Percentiles rank a stretch among this genome's conserved stretches.
These are phyloP conservation scores for Xylaria cubensis DNA, from an alignment of 495 filamentous ascomycete species.

Conservation along the genomic window DNA sequence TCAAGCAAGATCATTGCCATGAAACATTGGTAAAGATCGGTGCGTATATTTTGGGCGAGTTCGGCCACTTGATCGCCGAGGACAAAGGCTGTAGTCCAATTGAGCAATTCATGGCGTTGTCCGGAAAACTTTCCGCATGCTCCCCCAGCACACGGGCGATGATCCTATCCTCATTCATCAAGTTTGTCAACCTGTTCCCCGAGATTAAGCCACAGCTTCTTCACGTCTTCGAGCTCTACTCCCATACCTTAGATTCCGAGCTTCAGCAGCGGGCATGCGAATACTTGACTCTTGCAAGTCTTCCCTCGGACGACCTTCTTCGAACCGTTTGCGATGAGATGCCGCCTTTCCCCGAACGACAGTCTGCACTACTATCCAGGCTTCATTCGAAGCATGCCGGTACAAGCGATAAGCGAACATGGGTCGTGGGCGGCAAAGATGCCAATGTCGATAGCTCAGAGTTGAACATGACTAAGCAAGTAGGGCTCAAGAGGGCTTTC, in stretches of 20 bases:
- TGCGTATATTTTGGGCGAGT: constrained; percentile 93
- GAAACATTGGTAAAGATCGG: constrained; percentile 98
- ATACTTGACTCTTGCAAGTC: constrained; percentile 84
- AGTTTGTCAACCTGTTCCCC: constrained; percentile 97
- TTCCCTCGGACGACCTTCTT: constrained; percentile 89
- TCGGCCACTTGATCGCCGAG: constrained; percentile 98
- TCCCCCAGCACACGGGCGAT: constrained; percentile 91
- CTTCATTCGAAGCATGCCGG: constrained; percentile 92
- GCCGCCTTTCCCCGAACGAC: constrained; percentile 96
- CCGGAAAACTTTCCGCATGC: constrained; percentile 86
- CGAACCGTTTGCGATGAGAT: constrained; percentile 98
- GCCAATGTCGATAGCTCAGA: constrained; percentile 84
- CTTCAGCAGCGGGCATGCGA: constrained; percentile 97
- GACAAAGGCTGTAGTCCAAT: constrained; percentile 92
- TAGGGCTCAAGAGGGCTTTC: constrained; percentile 86
- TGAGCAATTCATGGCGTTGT: constrained; percentile 94
- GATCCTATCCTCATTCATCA: constrained; percentile 92
- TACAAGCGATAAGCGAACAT: constrained; percentile 92
- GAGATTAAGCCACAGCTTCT: constrained; percentile 97
- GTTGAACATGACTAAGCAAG: constrained; percentile 80
- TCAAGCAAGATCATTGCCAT: constrained; percentile 91
- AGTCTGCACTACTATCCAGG: constrained; percentile 88
- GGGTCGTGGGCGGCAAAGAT: constrained; percentile 93
- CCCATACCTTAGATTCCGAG: constrained; percentile 93
- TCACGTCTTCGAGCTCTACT: constrained; percentile 88